phyloP scores from a whole-genome alignment of 2,329 filamentous ascomycete genomes.

The Beauveria asiatica region DNA sequence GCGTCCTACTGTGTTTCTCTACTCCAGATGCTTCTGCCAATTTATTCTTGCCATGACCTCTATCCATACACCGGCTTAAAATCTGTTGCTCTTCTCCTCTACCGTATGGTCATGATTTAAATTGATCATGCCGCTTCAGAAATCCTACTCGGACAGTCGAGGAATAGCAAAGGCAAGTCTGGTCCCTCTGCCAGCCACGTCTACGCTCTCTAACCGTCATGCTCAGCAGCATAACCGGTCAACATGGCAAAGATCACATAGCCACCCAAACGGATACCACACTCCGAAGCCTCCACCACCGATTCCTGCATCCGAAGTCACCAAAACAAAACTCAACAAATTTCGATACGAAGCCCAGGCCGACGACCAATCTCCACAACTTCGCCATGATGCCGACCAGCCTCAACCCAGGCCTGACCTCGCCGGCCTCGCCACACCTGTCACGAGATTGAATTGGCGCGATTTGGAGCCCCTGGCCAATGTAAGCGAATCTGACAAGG shows the following conservation, averaged over 20 bases:
- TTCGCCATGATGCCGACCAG: conserved; percentile 15
- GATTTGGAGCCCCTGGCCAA: conserved; percentile 42
- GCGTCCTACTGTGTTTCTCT: conserved; percentile 5
- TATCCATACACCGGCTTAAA: not conserved
- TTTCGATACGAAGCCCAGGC: conserved; percentile 34
- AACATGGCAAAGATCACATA: conserved; percentile 48
- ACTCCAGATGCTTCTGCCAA: not conserved
- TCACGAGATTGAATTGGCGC: conserved; percentile 46
- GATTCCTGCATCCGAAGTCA: conserved; percentile 46
- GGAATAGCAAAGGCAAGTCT: conserved; percentile 5
- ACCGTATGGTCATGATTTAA: conserved; percentile 14
- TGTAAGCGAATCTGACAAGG: conserved; percentile 33
- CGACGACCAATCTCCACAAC: conserved; percentile 12
- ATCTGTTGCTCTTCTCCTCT: not conserved
- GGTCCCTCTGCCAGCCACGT: too few relatives aligned
- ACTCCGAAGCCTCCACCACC: conserved; percentile 29
- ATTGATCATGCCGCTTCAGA: conserved; percentile 20
- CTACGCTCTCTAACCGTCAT: not conserved
- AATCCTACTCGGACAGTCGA: conserved; percentile 9
- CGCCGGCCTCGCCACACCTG: conserved; percentile 32
- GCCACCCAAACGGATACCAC: conserved; percentile 34
- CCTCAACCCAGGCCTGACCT: not conserved
- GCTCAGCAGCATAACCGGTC: conserved; percentile 26
- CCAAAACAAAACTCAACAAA: conserved; percentile 53
- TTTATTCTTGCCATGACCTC: not conserved